Evolutionary conservation across 371 early-diverging fungal species (phyloP), one percentile per base, ranked within the genome.

Genomic region (Blastocladiella emersonii): DNA sequence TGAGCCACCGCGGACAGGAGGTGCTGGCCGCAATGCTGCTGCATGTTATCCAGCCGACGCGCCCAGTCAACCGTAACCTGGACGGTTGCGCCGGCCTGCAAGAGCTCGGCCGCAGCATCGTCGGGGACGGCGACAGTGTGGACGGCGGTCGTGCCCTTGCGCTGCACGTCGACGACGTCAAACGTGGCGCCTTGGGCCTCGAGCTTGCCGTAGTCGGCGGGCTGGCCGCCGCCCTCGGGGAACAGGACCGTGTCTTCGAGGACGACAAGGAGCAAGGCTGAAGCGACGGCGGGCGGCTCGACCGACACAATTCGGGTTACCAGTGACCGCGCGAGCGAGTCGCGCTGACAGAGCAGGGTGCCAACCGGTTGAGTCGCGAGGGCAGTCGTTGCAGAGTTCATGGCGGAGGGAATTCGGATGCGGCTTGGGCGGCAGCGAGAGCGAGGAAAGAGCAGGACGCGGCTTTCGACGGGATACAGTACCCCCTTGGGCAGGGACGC

Each of bases 21-120:
- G 67, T 89, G 90, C 62, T 89, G 90, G 3, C 87, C 87, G 63
- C 78, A 81, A 67, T 89, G 90, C 65, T 89, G 90, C 68, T 88
- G 89, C 76, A 87, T 82, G 64, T 84, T 82, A 62, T 89, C 89
- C 71, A 78, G 81, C 27, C 90, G 76, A 36, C 87, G 75, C 30
- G 67, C 70, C 85, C 86, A 88, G 64, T 89, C 86, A 2, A 89
- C 65, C 36, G 67, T 73, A 8, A 87, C 71, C 4, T 64, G 57
- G 4, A 87, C 89, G 27, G 64, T 56, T 3, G 71, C 67, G 0
- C 82, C 83, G 0, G 72, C 74, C n/a, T 15, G 13, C 15, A 51
- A 30, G 30, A 30, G 27, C n/a, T 19, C 48, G 10, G n/a, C n/a
- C n/a, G 15, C 30, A 32, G 27, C 30, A 5, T 69, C 66, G 1